A percentile compares a stretch with the other conserved stretches of the same genome.
These are phyloP conservation scores for Suillus subaureus DNA, from an alignment of 768 basidiomycete genomes.

Conservation along the genomic window DNA sequence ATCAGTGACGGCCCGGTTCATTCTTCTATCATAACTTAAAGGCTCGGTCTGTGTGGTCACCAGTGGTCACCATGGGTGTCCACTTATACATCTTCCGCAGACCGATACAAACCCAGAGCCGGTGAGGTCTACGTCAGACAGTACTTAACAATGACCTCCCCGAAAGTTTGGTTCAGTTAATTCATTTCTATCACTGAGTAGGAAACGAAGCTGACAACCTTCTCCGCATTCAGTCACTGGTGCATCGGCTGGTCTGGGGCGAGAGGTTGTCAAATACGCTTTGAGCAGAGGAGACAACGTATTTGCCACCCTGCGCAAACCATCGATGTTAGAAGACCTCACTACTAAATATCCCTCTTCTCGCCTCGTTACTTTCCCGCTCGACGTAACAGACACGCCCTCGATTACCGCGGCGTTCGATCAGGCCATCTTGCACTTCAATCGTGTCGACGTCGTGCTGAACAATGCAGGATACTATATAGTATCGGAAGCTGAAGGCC, in stretches of 20 bases:
- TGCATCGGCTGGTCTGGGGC: conserved; percentile 43
- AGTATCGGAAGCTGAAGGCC: conserved; percentile 67
- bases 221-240: conserved; percentile 39
- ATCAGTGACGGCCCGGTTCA: background rate
- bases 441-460: conserved; percentile 46
- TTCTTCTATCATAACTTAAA: background rate
- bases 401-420: conserved; percentile 41
- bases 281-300: conserved; percentile 41
- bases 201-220: background rate
- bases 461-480: conserved; percentile 44
- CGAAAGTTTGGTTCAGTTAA: conserved; percentile 30
- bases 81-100: background rate
- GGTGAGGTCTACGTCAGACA: conserved; percentile 8
- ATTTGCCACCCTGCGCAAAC: conserved; percentile 49
- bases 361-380: conserved; percentile 40
- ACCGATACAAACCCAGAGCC: background rate
- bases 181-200: conserved; percentile 3
- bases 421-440: conserved; percentile 35
- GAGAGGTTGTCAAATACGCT: conserved; percentile 32
- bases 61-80: background rate
- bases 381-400: conserved; percentile 41
- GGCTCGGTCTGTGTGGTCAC: background rate
- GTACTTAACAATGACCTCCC: conserved; percentile 3
- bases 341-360: conserved; percentile 29
- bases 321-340: conserved; percentile 36